Evolutionary conservation across 2,329 filamentous ascomycete genomes (phyloP), one percentile per base, ranked within the genome.

Genomic region (Grosmannia huntii): DNA sequence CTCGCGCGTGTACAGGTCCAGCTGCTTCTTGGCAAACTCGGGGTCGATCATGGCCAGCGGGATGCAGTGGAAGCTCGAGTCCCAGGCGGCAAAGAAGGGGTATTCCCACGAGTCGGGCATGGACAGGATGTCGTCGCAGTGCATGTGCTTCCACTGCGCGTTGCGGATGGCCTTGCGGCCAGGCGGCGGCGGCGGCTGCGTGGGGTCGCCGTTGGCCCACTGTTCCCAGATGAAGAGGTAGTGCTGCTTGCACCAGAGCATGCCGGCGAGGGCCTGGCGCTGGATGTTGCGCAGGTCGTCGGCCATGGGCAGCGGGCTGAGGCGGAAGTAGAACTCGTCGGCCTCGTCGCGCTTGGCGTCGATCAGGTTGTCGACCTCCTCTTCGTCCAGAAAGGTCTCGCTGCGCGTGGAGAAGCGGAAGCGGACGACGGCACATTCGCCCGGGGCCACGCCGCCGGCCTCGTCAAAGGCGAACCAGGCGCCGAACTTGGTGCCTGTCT

Each of bases 21-120:
- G 83, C 73, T 97, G 92, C 76, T 96, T 96, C 81, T 97, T 97
- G 58, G 92, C 91, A 66, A 96, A 96, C 49, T 96, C 92, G 0
- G 92, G 94, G 66, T 97, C 92, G 62, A 97, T 91, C 91, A 97
- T 96, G 46, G 94, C 89, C 61, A 97, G 74, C 0, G 91, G 89
- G 65, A 97, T 96, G 68, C 91, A 96, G 73, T 97, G 94, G 72
- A 97, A 97, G 5, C 91, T 92, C 57, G 88, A 92, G 70, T 97
- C 92, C 92, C 92, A 97, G 4, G 92, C 92, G 23, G 91, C 91
- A 70, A 96, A 96, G 76, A 96, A 97, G 0, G 92, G 92, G 66
- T 97, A 97, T 68, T 97, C 92, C 92, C 92, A 97, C 0, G 91
- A 96, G 70, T 97, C 92, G 0, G 92, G 94, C 92, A 97, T 96